phyloP scores from a whole-genome alignment of 106 monocot species.

The Dendrobium catenatum region DNA sequence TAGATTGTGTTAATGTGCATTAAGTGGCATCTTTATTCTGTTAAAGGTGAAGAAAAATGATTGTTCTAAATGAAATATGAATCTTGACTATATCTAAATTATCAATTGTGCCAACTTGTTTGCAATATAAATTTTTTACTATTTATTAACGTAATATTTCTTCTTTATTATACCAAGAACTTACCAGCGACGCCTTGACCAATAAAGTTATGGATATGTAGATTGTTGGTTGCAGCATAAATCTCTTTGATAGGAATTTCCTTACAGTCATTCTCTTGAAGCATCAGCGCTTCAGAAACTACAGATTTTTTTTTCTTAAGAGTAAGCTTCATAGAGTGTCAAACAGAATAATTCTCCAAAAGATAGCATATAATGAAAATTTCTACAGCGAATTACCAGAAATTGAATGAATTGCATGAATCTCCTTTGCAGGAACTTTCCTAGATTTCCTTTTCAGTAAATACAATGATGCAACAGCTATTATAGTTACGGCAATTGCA shows the following conservation, averaged over 20 bases:
- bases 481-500: not conserved
- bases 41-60: no score
- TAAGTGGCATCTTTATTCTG: no score
- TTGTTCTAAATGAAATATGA: no score
- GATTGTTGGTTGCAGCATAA: constrained; percentile 35
- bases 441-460: not conserved
- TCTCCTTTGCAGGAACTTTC: not conserved
- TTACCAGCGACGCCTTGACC: constrained; percentile 31
- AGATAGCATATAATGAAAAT: not conserved
- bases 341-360: not conserved
- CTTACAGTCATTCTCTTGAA: constrained; percentile 29
- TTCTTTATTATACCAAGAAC: not conserved
- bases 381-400: constrained; percentile 2
- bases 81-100: no score
- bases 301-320: not conserved
- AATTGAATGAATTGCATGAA: not conserved
- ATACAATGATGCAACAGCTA: not conserved
- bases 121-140: no score
- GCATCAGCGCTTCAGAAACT: constrained; percentile 18
- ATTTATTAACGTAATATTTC: no score
- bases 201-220: constrained; percentile 30
- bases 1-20: no score
- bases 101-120: no score
- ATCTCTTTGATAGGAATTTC: constrained; percentile 37
- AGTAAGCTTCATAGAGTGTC: not conserved